Conservation (phyloP, 371 early-diverging fungal genomes). For the Mucor lusitanicus region DNA sequence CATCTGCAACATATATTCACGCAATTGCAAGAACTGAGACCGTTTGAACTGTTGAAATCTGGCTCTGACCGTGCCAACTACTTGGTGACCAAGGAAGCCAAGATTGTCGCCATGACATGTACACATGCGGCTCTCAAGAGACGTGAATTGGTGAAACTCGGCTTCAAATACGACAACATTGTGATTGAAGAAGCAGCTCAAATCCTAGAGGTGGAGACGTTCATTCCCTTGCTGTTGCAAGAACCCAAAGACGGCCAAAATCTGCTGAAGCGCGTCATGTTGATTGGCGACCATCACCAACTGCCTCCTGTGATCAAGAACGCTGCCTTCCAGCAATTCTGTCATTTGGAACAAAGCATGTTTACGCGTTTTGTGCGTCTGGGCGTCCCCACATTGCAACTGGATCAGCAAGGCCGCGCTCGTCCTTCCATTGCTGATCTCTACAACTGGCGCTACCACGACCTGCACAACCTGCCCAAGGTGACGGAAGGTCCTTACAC, state of each 20-base stretch:
- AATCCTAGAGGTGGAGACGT: conserved; percentile 94
- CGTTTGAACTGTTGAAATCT: conserved; percentile 89
- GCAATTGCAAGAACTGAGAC: conserved; percentile 78
- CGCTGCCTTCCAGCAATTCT: conserved; percentile 78
- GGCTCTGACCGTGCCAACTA: conserved; percentile 86
- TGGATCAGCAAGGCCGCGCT: conserved; percentile 89
- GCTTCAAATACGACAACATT: conserved; percentile 93
- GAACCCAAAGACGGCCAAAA: conserved; percentile 59
- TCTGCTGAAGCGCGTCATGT: conserved; percentile 82
- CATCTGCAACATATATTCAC: conserved; percentile 75
- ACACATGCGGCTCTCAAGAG: conserved; percentile 93
- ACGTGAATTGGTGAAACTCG: conserved; percentile 78
- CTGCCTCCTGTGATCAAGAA: conserved; percentile 93
- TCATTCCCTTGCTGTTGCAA: conserved; percentile 91
- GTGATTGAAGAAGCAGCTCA: conserved; percentile 99
- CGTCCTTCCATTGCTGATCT: conserved; percentile 79
- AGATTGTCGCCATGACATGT: conserved; percentile 95
- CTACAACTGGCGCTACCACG: conserved; percentile 82
- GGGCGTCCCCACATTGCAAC: conserved; percentile 83
- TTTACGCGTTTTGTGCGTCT: conserved; percentile 89
- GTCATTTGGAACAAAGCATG: conserved; percentile 91
- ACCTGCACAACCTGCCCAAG: conserved; percentile 63
- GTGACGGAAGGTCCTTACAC: conserved; percentile 46
- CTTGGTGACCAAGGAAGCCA: conserved; percentile 91
- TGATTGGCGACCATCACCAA: conserved; percentile 98